These are phyloP conservation scores for Sanguinoderma infundibulare DNA, from an alignment of 1,284 basidiomycete species.

Conservation along the genomic window DNA sequence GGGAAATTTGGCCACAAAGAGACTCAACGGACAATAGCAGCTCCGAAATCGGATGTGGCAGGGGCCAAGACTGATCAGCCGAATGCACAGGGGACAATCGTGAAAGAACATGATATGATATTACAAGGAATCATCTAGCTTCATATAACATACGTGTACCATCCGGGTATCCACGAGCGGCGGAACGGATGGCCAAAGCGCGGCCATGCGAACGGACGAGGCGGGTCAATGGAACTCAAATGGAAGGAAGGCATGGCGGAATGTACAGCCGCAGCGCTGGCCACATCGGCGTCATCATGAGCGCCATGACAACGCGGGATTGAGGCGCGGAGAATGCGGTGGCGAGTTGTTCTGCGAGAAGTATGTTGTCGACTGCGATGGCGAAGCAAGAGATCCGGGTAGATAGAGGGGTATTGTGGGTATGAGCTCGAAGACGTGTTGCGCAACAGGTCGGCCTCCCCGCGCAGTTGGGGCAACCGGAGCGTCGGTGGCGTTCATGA, in stretches of 20 bases:
- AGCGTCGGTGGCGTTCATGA: constrained; percentile 66
- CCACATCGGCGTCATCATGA: constrained; percentile 23
- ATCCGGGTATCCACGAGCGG: neutral
- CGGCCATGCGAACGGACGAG: neutral
- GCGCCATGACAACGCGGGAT: constrained; percentile 38
- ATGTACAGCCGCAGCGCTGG: no score
- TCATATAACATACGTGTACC: constrained; percentile 11
- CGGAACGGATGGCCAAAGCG: neutral
- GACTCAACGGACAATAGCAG: no score
- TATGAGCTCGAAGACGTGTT: constrained; percentile 82
- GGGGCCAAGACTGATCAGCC: neutral
- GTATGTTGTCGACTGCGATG: constrained; percentile 61
- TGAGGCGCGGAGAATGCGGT: constrained; percentile 55
- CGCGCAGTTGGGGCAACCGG: constrained; percentile 38
- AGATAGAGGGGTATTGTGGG: constrained; percentile 76
- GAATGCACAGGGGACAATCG: neutral
- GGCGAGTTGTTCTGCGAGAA: constrained; percentile 62
- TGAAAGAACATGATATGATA: constrained; percentile 4
- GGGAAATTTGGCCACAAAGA: no score
- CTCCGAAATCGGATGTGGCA: neutral
- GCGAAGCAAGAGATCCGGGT: constrained; percentile 65
- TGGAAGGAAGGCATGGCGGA: neutral
- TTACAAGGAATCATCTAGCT: constrained; percentile 19
- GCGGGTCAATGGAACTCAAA: no score
- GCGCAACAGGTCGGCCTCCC: constrained; percentile 51